These are phyloP conservation scores for Senna siamea DNA, from an alignment of 306 rosid genomes.

Conservation along the genomic window DNA sequence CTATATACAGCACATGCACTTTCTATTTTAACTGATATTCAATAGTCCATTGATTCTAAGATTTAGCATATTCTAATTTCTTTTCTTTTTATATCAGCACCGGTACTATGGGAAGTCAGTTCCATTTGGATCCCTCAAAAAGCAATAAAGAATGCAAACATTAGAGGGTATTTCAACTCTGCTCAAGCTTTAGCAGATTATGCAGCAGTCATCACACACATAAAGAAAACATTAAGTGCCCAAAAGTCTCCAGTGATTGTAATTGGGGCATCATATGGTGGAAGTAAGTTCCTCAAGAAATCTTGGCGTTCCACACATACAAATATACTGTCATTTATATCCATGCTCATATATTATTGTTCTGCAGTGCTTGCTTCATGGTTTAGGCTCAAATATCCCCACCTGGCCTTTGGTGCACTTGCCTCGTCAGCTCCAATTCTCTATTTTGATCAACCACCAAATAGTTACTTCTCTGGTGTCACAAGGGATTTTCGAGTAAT, in stretches of 20 bases:
- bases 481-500: too few species aligned
- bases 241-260: conserved; percentile 62
- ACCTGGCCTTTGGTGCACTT: too few species aligned
- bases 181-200: conserved; percentile 80
- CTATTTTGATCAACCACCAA: too few species aligned
- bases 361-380: too few species aligned
- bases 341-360: too few species aligned
- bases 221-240: conserved; percentile 53
- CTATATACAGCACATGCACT: background rate
- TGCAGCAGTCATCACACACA: conserved; percentile 56
- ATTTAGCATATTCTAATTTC: background rate
- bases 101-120: conserved; percentile 69
- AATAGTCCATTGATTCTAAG: background rate
- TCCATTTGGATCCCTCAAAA: conserved; percentile 59
- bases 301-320: background rate
- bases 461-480: too few species aligned
- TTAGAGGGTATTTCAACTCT: conserved; percentile 65
- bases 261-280: conserved; percentile 85
- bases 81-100: conserved; percentile 44
- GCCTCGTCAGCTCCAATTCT: too few species aligned
- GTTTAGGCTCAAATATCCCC: too few species aligned
- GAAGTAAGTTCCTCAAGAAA: conserved; percentile 59
- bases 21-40: background rate
- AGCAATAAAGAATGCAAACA: conserved; percentile 55
- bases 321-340: too few species aligned